phyloP scores from a whole-genome alignment of 2,329 filamentous ascomycete species.

The Immersiporthe knoxdaviesiana region DNA sequence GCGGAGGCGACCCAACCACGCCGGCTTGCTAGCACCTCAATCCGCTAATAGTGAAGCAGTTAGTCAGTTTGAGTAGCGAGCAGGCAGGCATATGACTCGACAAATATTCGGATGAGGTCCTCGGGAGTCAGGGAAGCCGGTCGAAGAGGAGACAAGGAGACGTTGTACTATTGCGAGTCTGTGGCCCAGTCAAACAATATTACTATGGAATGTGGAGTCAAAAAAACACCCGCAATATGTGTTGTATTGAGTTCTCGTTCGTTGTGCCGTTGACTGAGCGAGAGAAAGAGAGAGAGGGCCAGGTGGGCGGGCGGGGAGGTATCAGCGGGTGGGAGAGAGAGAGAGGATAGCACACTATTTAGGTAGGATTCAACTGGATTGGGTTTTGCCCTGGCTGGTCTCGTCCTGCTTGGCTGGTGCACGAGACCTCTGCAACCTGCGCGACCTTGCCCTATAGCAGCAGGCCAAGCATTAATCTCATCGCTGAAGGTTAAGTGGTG shows the following conservation, averaged over 20 bases:
- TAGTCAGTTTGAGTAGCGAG: conserved; percentile 4
- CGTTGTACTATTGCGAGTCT: background rate
- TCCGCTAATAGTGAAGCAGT: background rate
- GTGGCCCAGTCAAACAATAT: conserved; percentile 1
- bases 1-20: background rate
- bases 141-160: background rate
- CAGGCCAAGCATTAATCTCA: background rate
- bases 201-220: background rate
- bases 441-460: background rate
- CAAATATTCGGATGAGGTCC: background rate
- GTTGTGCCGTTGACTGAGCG: background rate
- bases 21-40: background rate
- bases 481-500: no score
- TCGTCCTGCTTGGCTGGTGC: background rate
- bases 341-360: no score
- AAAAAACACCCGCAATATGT: background rate
- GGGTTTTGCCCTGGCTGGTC: background rate
- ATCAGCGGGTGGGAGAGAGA: no score
- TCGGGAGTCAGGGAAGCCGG: background rate
- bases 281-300: background rate
- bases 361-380: conserved; percentile 1
- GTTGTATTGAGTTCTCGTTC: background rate
- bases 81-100: background rate
- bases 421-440: background rate
- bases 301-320: background rate